A percentile compares a stretch with the other conserved stretches of the same genome.
These are phyloP conservation scores for Arthrocladium fulminans DNA, from an alignment of 2,329 filamentous ascomycete species.

Conservation along the genomic window DNA sequence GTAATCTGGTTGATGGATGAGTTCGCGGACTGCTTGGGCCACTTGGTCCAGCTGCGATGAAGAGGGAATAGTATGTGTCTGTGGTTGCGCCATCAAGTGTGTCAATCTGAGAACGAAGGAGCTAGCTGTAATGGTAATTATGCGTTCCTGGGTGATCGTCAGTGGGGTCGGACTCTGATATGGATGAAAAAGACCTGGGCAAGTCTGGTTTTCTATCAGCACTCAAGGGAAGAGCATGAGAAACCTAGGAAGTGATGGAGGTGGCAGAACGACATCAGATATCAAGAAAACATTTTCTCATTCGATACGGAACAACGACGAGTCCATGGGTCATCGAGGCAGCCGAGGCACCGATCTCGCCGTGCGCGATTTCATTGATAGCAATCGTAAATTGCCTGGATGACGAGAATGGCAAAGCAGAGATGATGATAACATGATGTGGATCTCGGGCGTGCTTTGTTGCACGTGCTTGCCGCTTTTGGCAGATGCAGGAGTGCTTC, in stretches of 20 bases:
- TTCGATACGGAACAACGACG: not conserved
- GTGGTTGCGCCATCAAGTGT: not conserved
- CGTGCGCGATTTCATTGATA: not conserved
- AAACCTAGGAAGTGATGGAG: not conserved
- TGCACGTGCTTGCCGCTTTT: not conserved
- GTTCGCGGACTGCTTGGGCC: not conserved
- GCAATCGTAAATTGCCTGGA: not conserved
- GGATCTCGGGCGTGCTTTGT: not conserved
- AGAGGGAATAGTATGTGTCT: not conserved
- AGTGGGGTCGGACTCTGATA: too few relatives aligned
- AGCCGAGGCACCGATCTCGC: not conserved
- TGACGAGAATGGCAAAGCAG: not conserved
- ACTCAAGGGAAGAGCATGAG: not conserved
- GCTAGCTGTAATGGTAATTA: too few relatives aligned
- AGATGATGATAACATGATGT: not conserved
- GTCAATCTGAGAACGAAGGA: too few relatives aligned
- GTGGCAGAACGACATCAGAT: not conserved
- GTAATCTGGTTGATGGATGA: conserved; percentile 50
- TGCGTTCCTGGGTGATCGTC: too few relatives aligned
- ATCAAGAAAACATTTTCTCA: not conserved
- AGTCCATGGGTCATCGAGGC: not conserved
- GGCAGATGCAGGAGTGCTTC: not conserved
- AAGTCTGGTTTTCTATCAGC: not conserved
- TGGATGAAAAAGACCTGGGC: too few relatives aligned
- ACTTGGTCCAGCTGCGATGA: not conserved